phyloP scores from a whole-genome alignment of 2,329 filamentous ascomycete species.

The Colletotrichum gigasporum region DNA sequence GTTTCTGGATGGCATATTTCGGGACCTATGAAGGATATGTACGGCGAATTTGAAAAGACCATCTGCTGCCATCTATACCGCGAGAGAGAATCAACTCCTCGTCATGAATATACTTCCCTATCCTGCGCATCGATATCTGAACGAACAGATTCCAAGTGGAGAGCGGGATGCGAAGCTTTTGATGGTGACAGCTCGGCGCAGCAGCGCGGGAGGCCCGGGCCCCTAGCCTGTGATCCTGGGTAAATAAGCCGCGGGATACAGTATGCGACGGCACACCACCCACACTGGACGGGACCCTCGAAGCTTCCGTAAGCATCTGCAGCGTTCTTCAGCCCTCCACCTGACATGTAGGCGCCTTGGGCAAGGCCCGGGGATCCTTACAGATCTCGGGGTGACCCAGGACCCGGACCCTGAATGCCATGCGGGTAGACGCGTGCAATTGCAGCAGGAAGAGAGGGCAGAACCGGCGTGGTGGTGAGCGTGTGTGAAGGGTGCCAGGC shows the following conservation, averaged over 20 bases:
- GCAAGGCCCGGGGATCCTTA: slow-evolving; percentile 4
- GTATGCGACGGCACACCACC: background rate
- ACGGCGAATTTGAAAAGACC: slow-evolving; percentile 20
- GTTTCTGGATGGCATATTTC: slow-evolving; percentile 2
- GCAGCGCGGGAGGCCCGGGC: slow-evolving; percentile 4
- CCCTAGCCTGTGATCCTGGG: background rate
- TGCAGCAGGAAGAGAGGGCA: slow-evolving; percentile 1
- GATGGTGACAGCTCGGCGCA: background rate
- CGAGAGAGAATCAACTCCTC: slow-evolving; percentile 2
- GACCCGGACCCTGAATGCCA: slow-evolving; percentile 15
- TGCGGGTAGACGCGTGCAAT: slow-evolving; percentile 10
- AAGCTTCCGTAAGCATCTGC: background rate
- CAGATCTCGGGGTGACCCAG: slow-evolving; percentile 4
- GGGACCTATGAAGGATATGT: background rate
- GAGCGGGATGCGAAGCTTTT: background rate
- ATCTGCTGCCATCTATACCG: slow-evolving; percentile 12
- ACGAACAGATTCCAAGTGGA: background rate
- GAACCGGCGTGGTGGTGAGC: background rate
- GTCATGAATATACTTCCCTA: slow-evolving; percentile 18
- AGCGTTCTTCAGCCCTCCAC: background rate
- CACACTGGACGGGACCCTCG: background rate
- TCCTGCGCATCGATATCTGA: background rate
- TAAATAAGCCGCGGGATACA: slow-evolving; percentile 1
- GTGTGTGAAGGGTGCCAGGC: background rate
- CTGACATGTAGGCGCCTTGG: background rate